phyloP scores from a whole-genome alignment of 768 basidiomycete genomes.

The Leccinum uliginosum region DNA sequence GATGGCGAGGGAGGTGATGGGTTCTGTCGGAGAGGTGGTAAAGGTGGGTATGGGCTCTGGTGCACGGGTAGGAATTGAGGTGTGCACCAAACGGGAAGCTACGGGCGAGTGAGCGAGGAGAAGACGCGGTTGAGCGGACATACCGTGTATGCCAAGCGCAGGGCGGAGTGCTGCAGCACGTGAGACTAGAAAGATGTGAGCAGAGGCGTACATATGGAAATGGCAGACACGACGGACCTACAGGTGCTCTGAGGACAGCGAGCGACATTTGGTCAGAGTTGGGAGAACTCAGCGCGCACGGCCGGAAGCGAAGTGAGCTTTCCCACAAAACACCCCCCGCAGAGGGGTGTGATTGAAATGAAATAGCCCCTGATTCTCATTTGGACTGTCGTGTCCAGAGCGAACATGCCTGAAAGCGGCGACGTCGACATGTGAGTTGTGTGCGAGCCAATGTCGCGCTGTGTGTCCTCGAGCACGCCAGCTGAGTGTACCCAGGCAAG shows the following conservation, averaged over 20 bases:
- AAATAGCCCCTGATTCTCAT: slow-evolving; percentile 11
- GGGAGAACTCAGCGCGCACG: neutral
- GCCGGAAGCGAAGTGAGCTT: neutral
- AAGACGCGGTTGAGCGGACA: slow-evolving; percentile 7
- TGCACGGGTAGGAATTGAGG: slow-evolving; percentile 42
- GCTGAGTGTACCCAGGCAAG: neutral
- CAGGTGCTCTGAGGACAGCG: slow-evolving; percentile 31
- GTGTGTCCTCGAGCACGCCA: neutral
- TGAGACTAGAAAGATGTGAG: neutral
- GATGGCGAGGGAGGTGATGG: slow-evolving; percentile 69
- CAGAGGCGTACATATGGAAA: slow-evolving; percentile 29
- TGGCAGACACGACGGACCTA: slow-evolving; percentile 29
- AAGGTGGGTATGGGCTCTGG: slow-evolving; percentile 39
- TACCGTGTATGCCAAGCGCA: slow-evolving; percentile 41
- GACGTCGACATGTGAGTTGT: neutral
- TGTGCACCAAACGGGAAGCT: slow-evolving; percentile 57
- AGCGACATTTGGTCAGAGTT: slow-evolving; percentile 38
- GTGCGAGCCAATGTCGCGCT: neutral
- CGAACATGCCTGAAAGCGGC: neutral
- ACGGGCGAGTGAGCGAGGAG: slow-evolving; percentile 10
- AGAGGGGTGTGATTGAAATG: slow-evolving; percentile 1
- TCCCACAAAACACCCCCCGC: slow-evolving; percentile 16
- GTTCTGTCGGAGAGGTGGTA: slow-evolving; percentile 43
- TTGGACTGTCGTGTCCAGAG: neutral
- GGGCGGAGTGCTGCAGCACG: slow-evolving; percentile 46